Evolutionary conservation across 306 rosid genomes (phyloP).

Genomic region (Cucurbita pepo): DNA sequence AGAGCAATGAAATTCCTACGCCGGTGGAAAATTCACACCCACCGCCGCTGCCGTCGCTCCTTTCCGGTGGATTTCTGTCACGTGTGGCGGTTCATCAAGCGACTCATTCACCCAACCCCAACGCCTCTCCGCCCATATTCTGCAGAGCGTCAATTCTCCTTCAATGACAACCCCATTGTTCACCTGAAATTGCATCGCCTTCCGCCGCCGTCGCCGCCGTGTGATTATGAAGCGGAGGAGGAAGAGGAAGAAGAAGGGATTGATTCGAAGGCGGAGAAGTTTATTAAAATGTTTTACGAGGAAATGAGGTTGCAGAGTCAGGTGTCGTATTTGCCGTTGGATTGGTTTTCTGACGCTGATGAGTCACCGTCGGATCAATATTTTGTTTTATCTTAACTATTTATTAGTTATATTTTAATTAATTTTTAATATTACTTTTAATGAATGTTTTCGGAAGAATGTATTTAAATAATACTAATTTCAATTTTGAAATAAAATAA

Average conservation of each 20-base stretch:
- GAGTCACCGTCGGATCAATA: neutral
- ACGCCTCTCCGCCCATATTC: neutral
- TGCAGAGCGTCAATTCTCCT: neutral
- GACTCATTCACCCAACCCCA: neutral
- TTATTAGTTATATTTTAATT: too few species aligned
- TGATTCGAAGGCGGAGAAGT: slow-evolving; percentile 5
- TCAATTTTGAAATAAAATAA: too few species aligned
- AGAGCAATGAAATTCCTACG: neutral
- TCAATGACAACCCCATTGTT: neutral
- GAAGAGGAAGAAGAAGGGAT: neutral
- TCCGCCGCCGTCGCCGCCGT: neutral
- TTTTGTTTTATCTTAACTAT: too few species aligned
- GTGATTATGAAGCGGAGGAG: neutral
- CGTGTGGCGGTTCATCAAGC: neutral
- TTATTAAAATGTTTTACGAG: slow-evolving; percentile 2
- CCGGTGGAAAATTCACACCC: neutral
- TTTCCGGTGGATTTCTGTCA: neutral
- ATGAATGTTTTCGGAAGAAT: too few species aligned
- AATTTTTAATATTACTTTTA: too few species aligned
- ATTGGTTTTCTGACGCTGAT: neutral
- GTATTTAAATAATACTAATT: too few species aligned
- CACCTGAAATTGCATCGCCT: neutral
- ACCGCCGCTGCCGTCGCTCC: neutral
- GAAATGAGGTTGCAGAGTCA: neutral
- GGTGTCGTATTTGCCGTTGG: neutral